Percentiles rank a stretch among this genome's conserved stretches.
These are phyloP conservation scores for Saksenaea oblongispora DNA, from an alignment of 371 early-diverging fungal species.

Conservation along the genomic window DNA sequence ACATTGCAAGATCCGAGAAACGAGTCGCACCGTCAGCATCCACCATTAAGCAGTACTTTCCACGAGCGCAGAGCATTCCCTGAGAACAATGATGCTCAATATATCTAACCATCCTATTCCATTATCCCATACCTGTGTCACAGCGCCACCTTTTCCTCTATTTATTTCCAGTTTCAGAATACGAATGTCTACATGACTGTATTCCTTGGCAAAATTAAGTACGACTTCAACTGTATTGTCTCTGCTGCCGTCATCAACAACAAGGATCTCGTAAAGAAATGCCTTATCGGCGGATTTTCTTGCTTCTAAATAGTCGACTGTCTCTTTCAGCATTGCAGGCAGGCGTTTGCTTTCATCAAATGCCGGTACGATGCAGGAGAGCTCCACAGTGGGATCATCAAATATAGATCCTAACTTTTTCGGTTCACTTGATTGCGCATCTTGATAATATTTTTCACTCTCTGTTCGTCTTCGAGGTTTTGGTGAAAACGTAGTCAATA, in stretches of 20 bases:
- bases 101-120: neutral
- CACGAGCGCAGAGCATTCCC: conserved; percentile 86
- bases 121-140: conserved; percentile 71
- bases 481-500: conserved; percentile 50
- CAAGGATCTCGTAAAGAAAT: conserved; percentile 81
- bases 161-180: conserved; percentile 80
- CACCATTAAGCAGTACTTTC: conserved; percentile 82
- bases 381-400: conserved; percentile 55
- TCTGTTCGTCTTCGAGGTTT: conserved; percentile 53
- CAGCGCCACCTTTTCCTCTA: conserved; percentile 94
- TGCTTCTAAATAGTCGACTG: conserved; percentile 64
- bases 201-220: conserved; percentile 61
- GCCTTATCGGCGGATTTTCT: conserved; percentile 32
- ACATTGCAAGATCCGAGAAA: conserved; percentile 77
- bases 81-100: conserved; percentile 17
- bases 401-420: conserved; percentile 37
- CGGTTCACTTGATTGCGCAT: conserved; percentile 33
- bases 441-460: conserved; percentile 53
- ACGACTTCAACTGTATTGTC: conserved; percentile 79
- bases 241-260: conserved; percentile 90
- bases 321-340: conserved; percentile 82
- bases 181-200: conserved; percentile 61
- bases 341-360: conserved; percentile 89
- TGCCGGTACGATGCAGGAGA: conserved; percentile 89
- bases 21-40: conserved; percentile 96